Base-by-base conservation (phyloP, 768 basidiomycete species). In the Termitomyces sp. region DNA sequence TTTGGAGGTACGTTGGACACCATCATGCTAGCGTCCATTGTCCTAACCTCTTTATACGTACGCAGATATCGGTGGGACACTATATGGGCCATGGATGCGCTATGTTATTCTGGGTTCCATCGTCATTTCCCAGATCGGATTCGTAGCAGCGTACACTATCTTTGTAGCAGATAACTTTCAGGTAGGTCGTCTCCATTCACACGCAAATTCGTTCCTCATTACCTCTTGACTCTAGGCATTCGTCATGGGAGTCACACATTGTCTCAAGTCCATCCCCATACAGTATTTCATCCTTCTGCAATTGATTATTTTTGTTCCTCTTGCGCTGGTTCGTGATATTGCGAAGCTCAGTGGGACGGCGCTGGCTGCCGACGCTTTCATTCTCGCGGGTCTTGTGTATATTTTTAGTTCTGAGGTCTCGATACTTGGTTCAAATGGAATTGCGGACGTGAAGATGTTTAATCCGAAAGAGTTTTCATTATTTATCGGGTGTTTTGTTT, bases 21-120 rank as follows among this genome's bases (percentile, higher is more conserved):
- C 51, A 79, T 69, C n/a, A 14, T 14, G 11, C 9, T 28, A 28
- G 8, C n/a, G 20, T 7, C 2, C 18, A 20, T 32, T 24, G 13
- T 8, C 24, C 56, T 50, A 6, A 11, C n/a, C 11, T 24, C 20
- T 3, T 7, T 20, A 48, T 24, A 40, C 14, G 36, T 38, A 32
- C 26, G 2, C 56, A 93, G 97, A 98, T 67, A 94, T 99, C 55
- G 97, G 97, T 30, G 97, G 97, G 1, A 71, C 80, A 0, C 74
- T 99, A 9, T 98, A 97, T 65, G 97, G 97, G 2, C 84, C 85
- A 14, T 92, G 88, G 86, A 92, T 99, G 92, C 87, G 97, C 46
- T 86, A 89, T 59, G 74, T 86, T 14, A 98, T 99, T 66, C 82
- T 99, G 8, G 77, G 76, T 3, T 94, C 93, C 16, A 96, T 99